Conservation (phyloP, 228 moss, liverwort and hornwort species). For the Sphagnum fallax region DNA sequence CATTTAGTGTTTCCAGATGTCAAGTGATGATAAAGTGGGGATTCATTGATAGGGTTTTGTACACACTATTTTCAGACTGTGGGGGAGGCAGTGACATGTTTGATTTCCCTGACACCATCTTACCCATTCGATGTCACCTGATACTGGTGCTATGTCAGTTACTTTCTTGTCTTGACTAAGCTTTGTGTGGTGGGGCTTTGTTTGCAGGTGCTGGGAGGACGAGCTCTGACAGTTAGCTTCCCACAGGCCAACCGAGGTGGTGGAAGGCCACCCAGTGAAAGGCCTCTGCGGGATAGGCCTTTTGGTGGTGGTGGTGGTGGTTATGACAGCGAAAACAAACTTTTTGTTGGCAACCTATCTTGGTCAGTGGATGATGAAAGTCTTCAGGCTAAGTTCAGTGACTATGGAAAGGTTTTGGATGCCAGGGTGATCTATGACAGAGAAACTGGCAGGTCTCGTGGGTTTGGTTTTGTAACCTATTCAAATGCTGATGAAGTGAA, state of each 20-base stretch:
- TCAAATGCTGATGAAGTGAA: slow-evolving; percentile 14
- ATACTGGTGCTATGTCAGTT: no score
- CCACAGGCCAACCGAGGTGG: slow-evolving; percentile 30
- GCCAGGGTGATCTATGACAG: slow-evolving; percentile 69
- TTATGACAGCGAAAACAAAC: slow-evolving; percentile 48
- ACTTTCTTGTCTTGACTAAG: no score
- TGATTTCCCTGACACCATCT: no score
- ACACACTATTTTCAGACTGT: no score
- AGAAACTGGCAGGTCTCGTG: slow-evolving; percentile 51
- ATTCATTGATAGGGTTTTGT: no score
- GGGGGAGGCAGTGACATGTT: no score
- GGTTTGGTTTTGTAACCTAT: slow-evolving; percentile 81
- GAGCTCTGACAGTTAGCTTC: slow-evolving; percentile 71
- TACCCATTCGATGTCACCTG: no score
- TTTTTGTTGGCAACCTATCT: slow-evolving; percentile 79
- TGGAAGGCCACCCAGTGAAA: not conserved
- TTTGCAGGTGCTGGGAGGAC: slow-evolving; percentile 42
- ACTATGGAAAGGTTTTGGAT: slow-evolving; percentile 72
- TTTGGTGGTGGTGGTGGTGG: slow-evolving; percentile 17
- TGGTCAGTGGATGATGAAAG: slow-evolving; percentile 58
- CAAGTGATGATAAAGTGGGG: no score
- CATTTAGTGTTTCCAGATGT: no score
- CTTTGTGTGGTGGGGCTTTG: not conserved
- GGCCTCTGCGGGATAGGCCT: slow-evolving; percentile 21
- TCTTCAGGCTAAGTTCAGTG: slow-evolving; percentile 57